Evolutionary conservation across 371 early-diverging fungal genomes (phyloP).

Genomic region (Synchytrium microbalum): DNA sequence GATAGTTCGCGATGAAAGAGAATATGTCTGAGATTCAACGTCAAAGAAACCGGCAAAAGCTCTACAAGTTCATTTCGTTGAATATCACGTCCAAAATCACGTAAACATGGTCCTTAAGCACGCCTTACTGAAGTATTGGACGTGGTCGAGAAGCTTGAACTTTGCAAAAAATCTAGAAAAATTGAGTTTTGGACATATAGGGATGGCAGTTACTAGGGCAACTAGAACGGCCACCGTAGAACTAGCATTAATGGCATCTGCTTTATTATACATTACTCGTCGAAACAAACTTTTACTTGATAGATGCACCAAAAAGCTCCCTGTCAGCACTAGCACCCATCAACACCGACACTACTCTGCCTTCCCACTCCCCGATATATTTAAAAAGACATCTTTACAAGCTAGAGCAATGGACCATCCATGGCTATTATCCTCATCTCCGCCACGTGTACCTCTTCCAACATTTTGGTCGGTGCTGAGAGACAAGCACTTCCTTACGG

Average conservation of each 20-base stretch:
- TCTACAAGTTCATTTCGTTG: too few relatives aligned
- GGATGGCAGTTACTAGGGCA: too few relatives aligned
- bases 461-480: slow-evolving; percentile 26
- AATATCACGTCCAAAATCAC: too few relatives aligned
- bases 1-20: too few relatives aligned
- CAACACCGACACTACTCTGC: not conserved
- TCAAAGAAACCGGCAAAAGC: too few relatives aligned
- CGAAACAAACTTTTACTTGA: not conserved
- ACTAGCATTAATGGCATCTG: not conserved
- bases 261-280: not conserved
- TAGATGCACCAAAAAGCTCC: not conserved
- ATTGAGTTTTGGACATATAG: too few relatives aligned
- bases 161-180: too few relatives aligned
- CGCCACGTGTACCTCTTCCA: slow-evolving; percentile 19
- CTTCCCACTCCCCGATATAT: slow-evolving; percentile 1
- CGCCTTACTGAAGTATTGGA: too few relatives aligned
- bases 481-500: slow-evolving; percentile 24
- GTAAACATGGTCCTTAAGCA: too few relatives aligned
- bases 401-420: slow-evolving; percentile 18
- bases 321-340: not conserved
- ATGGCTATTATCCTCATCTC: slow-evolving; percentile 22
- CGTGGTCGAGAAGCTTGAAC: too few relatives aligned
- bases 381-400: not conserved
- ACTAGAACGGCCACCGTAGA: not conserved
- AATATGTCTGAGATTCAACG: too few relatives aligned